A percentile compares a stretch with the other conserved stretches of the same genome.
These are phyloP conservation scores for Laguncularia racemosa DNA, from an alignment of 345 rosid species.

Conservation along the genomic window DNA sequence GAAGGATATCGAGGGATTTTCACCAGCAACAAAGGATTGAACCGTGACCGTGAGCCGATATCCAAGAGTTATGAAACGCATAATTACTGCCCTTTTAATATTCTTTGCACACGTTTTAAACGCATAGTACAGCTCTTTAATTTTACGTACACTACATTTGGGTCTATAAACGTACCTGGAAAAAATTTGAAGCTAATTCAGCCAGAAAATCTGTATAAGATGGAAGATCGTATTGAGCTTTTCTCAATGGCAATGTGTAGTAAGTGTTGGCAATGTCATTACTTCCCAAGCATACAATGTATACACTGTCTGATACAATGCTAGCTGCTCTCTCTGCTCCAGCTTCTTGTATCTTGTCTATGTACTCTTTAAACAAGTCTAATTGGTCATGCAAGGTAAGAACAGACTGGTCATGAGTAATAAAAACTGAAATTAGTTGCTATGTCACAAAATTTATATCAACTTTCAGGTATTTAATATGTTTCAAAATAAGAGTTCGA, in stretches of 20 bases:
- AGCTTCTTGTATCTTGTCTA: slow-evolving; percentile 5
- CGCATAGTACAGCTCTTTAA: too few species aligned
- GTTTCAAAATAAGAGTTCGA: too few species aligned
- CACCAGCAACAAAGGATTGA: too few species aligned
- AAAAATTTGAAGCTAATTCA: slow-evolving; percentile 11
- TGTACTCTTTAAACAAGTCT: slow-evolving; percentile 14
- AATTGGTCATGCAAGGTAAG: slow-evolving; percentile 12
- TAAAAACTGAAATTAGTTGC: background rate
- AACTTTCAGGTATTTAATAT: too few species aligned
- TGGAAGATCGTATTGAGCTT: slow-evolving; percentile 1
- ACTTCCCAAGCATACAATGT: slow-evolving; percentile 9
- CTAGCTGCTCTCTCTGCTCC: slow-evolving; percentile 16
- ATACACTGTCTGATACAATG: slow-evolving; percentile 10
- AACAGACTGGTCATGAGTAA: background rate
- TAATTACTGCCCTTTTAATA: too few species aligned
- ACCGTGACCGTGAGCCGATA: too few species aligned
- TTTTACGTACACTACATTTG: too few species aligned
- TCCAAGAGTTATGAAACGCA: too few species aligned
- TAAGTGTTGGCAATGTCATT: slow-evolving; percentile 25
- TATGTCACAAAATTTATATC: too few species aligned
- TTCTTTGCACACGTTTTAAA: too few species aligned
- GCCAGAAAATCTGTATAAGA: slow-evolving; percentile 18
- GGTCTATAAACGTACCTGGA: too few species aligned
- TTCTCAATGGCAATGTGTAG: background rate
- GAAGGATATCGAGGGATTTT: too few species aligned